Percentiles rank a stretch among this genome's conserved stretches.
phyloP scores from a whole-genome alignment of 73 alveolate species.

The Uronychia binucleata region DNA sequence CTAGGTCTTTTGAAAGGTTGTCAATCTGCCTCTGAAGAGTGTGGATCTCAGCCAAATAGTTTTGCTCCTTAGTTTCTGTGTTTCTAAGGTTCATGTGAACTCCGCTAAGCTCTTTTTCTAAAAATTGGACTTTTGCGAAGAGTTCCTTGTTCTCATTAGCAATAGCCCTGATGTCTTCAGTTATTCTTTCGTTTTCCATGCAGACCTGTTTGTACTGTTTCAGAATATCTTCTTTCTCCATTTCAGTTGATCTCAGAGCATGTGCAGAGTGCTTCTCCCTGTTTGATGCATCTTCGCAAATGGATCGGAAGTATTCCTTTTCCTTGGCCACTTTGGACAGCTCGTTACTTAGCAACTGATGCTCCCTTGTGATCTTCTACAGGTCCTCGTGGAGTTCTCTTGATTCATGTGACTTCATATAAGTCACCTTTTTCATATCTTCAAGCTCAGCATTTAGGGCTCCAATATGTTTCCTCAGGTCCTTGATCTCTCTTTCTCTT shows the following conservation, averaged over 20 bases:
- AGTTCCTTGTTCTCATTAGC: slow-evolving; percentile 36
- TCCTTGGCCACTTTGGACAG: slow-evolving; percentile 33
- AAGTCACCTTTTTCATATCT: slow-evolving; percentile 19
- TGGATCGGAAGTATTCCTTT: slow-evolving; percentile 33
- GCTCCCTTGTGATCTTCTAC: slow-evolving; percentile 36
- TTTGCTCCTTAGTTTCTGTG: slow-evolving; percentile 20
- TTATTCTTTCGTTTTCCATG: slow-evolving; percentile 61
- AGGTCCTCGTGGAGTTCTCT: slow-evolving; percentile 41
- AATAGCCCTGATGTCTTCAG: slow-evolving; percentile 18
- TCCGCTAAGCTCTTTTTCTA: slow-evolving; percentile 59
- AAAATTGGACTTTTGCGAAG: slow-evolving; percentile 9
- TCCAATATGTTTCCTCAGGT: slow-evolving; percentile 23
- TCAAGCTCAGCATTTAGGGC: slow-evolving; percentile 24
- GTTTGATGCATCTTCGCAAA: slow-evolving; percentile 29
- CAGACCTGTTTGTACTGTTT: slow-evolving; percentile 52
- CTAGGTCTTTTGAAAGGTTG: slow-evolving; percentile 50
- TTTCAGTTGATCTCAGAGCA: slow-evolving; percentile 41
- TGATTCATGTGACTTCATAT: slow-evolving; percentile 39
- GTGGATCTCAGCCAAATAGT: slow-evolving; percentile 34
- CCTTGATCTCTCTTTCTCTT: slow-evolving; percentile 57
- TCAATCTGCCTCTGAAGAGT: slow-evolving; percentile 66
- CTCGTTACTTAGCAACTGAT: slow-evolving; percentile 41
- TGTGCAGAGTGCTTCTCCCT: slow-evolving; percentile 45
- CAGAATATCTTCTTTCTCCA: slow-evolving; percentile 66
- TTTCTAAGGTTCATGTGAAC: slow-evolving; percentile 12